Conservation (phyloP, 305 asterid genomes). For the Fraxinus sp. region DNA sequence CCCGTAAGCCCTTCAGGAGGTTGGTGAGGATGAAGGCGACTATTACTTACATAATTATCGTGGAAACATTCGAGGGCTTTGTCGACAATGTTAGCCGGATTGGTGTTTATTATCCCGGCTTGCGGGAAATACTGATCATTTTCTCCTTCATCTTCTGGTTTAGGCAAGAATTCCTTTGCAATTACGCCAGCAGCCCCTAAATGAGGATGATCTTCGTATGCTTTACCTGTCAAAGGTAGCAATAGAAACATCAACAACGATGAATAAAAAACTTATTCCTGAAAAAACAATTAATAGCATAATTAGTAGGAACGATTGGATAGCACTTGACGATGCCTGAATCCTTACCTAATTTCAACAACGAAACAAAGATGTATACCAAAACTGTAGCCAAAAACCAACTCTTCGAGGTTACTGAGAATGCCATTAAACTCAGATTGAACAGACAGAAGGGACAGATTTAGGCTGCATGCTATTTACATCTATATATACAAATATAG, state of each 20-base stretch:
- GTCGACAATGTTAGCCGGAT: constrained; percentile 40
- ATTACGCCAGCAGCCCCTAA: constrained; percentile 67
- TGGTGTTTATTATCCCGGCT: constrained; percentile 36
- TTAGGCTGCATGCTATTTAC: not conserved
- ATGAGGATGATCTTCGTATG: constrained; percentile 41
- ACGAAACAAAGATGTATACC: constrained; percentile 33
- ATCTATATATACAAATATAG: constrained; percentile 16
- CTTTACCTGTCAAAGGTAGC: constrained; percentile 45
- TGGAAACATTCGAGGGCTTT: constrained; percentile 66
- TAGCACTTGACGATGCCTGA: not conserved
- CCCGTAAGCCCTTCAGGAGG: not conserved
- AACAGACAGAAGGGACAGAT: constrained; percentile 15
- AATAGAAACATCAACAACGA: not conserved
- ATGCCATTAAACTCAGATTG: constrained; percentile 35
- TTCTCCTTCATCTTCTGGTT: constrained; percentile 48
- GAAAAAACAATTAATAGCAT: not conserved
- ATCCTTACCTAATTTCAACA: constrained; percentile 41
- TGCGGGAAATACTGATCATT: constrained; percentile 33
- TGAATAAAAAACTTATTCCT: not conserved
- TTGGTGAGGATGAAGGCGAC: not conserved
- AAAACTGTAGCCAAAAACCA: constrained; percentile 28
- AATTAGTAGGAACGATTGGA: not conserved
- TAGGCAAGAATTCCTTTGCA: constrained; percentile 54
- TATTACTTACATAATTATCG: constrained; percentile 51
- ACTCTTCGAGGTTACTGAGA: constrained; percentile 29